Percentiles rank a stretch among this genome's conserved stretches.
Conservation (phyloP, 495 filamentous ascomycete species). For the Cryomyces minteri region DNA sequence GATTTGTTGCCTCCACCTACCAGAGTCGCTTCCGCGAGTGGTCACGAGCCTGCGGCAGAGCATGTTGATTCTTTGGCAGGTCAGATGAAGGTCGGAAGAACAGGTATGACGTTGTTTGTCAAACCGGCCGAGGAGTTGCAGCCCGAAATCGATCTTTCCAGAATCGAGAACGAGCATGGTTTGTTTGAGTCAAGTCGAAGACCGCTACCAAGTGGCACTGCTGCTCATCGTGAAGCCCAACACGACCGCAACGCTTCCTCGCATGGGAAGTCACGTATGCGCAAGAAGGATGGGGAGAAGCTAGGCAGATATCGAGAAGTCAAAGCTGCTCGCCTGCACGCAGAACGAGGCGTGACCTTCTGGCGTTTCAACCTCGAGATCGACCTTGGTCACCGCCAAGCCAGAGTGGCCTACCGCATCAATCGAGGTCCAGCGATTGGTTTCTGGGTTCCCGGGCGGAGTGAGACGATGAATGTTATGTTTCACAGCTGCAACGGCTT, state of each 20-base stretch:
- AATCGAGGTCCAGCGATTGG: constrained; percentile 75
- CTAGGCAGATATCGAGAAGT: constrained; percentile 61
- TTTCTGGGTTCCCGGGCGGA: constrained; percentile 85
- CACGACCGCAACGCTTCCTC: not conserved
- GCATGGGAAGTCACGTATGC: constrained; percentile 7
- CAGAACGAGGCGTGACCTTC: constrained; percentile 78
- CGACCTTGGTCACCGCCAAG: constrained; percentile 55
- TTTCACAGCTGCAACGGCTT: constrained; percentile 97
- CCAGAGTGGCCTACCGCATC: constrained; percentile 86
- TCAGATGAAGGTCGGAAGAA: constrained; percentile 61
- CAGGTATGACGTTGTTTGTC: constrained; percentile 65
- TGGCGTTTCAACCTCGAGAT: constrained; percentile 93
- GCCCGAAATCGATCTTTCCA: constrained; percentile 54
- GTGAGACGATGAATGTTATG: constrained; percentile 93
- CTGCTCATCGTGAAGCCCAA: constrained; percentile 5
- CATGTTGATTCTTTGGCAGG: constrained; percentile 84
- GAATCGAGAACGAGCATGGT: constrained; percentile 58
- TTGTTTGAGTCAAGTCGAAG: constrained; percentile 45
- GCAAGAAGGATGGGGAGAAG: constrained; percentile 46
- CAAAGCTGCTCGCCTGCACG: constrained; percentile 61
- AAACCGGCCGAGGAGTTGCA: constrained; percentile 68
- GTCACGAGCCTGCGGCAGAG: constrained; percentile 36
- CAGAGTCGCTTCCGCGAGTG: too few species aligned
- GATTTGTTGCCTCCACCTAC: constrained; percentile 51
- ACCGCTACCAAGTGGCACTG: constrained; percentile 23